phyloP scores from a whole-genome alignment of 208 protist species.

The Crithidia mellificae region DNA sequence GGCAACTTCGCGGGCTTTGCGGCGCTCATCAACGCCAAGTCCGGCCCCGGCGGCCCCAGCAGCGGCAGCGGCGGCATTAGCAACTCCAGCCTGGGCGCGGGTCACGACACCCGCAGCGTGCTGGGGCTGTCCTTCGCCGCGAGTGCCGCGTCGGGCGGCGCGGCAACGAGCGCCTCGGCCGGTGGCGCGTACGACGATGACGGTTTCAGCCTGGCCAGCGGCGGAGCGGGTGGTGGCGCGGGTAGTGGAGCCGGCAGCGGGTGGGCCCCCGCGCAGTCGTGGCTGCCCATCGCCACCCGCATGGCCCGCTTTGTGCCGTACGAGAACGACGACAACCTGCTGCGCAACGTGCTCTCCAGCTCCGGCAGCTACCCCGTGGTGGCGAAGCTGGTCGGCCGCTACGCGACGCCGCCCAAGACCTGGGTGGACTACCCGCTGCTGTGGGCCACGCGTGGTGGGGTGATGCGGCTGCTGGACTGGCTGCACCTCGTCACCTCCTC shows the following conservation, averaged over 20 bases:
- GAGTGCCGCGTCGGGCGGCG: not conserved
- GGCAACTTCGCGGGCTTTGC: conserved; percentile 21
- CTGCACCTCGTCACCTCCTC: conserved; percentile 44
- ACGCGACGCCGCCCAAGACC: conserved; percentile 59
- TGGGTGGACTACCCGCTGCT: conserved; percentile 77
- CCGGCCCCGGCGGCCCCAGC: not conserved
- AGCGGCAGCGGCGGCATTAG: not conserved
- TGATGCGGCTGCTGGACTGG: conserved; percentile 73
- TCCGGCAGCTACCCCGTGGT: conserved; percentile 39
- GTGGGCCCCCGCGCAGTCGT: not conserved
- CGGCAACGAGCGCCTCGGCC: not conserved
- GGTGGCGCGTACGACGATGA: not conserved
- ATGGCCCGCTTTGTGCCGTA: conserved; percentile 77
- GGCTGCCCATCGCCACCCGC: conserved; percentile 43
- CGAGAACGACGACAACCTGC: conserved; percentile 54
- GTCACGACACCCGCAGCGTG: conserved; percentile 11
- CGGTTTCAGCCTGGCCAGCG: not conserved
- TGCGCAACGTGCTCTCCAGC: conserved; percentile 49
- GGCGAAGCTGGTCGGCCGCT: conserved; percentile 70
- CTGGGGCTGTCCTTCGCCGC: conserved; percentile 12
- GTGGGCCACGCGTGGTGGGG: conserved; percentile 63
- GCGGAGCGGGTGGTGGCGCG: conserved; percentile 2
- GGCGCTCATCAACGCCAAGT: conserved; percentile 14
- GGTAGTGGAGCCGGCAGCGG: not conserved
- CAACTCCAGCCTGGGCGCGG: conserved; percentile 12